Evolutionary conservation across 164 flowering plant genomes (phyloP), one percentile per base, ranked within the genome.

Genomic region (Chloranthus sessilifolius): DNA sequence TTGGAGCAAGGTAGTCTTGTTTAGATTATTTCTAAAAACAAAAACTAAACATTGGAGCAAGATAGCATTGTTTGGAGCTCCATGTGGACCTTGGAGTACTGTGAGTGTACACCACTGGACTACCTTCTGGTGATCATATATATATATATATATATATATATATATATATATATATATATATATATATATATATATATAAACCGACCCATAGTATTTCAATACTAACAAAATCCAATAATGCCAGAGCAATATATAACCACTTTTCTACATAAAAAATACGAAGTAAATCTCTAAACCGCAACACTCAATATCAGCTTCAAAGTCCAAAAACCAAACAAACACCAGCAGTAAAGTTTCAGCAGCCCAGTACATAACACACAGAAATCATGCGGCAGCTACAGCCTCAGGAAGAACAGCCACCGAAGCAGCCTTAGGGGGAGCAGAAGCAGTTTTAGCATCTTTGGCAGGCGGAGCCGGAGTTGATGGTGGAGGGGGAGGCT

Each of bases 401-500:
- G 66, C 36, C 44, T 52, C 33, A 7, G 56, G 19, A 1, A 63
- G 27, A 41, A 47, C 17, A 7, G 47, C 31, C 6, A 36, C 50
- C n/a, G 50, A 45, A 20, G 51, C 42, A 11, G 47, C 59, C 46
- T 58, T 49, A 0, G 63, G 4, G 27, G 70, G 20, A 36, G 58
- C 33, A 39, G 58, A 2, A 17, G 45, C 29, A 8, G 58, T 26
- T 41, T 53, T 62, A 26, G 47, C 61, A 51, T 65, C 70, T 55
- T 69, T 68, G 41, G 59, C 41, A 31, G 63, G 49, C 47, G 50
- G 50, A 14, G 48, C 33, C 16, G 65, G 34, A 39, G 67, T 46
- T 52, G 68, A 58, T 16, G 66, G 69, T n/a, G 74, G 73, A 17
- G 72, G 65, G 6, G 74, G 25, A 7, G 74, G 76, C 59, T 72